Conservation (phyloP, 768 basidiomycete species). For the Rhizopogon vesiculosus region DNA sequence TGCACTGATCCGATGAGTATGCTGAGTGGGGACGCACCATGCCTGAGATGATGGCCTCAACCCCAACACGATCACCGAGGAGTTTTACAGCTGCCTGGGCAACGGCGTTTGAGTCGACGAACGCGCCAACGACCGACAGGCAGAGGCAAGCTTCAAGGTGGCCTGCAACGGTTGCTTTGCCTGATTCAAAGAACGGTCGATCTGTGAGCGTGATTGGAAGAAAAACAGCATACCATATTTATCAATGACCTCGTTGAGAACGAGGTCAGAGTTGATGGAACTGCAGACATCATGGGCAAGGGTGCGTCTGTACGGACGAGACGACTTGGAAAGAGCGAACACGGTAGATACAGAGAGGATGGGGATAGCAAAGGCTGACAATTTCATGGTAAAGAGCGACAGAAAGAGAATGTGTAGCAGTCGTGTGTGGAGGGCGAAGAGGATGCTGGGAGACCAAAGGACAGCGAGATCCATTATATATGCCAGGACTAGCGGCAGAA, state of each 20-base stretch:
- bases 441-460: background rate
- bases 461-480: slow-evolving; percentile 2
- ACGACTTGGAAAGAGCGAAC: slow-evolving; percentile 9
- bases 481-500: background rate
- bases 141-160: slow-evolving; percentile 26
- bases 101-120: slow-evolving; percentile 19
- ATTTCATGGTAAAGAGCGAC: slow-evolving; percentile 14
- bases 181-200: slow-evolving; percentile 1
- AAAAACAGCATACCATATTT: slow-evolving; percentile 5
- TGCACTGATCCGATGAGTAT: background rate
- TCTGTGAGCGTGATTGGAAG: too few species aligned
- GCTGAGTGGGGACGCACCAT: slow-evolving; percentile 14
- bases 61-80: slow-evolving; percentile 15
- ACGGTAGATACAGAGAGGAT: slow-evolving; percentile 12
- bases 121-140: slow-evolving; percentile 17
- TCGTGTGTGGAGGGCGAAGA: background rate
- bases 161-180: slow-evolving; percentile 17
- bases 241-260: slow-evolving; percentile 10
- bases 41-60: slow-evolving; percentile 12
- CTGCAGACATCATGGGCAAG: slow-evolving; percentile 11
- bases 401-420: background rate
- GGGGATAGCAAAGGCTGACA: slow-evolving; percentile 9
- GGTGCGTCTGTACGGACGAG: slow-evolving; percentile 4
- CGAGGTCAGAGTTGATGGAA: slow-evolving; percentile 10
- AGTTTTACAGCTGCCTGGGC: slow-evolving; percentile 17